Percentiles rank a stretch among this genome's conserved stretches.
phyloP scores from a whole-genome alignment of 345 rosid species.

The Orychophragmus violaceus region DNA sequence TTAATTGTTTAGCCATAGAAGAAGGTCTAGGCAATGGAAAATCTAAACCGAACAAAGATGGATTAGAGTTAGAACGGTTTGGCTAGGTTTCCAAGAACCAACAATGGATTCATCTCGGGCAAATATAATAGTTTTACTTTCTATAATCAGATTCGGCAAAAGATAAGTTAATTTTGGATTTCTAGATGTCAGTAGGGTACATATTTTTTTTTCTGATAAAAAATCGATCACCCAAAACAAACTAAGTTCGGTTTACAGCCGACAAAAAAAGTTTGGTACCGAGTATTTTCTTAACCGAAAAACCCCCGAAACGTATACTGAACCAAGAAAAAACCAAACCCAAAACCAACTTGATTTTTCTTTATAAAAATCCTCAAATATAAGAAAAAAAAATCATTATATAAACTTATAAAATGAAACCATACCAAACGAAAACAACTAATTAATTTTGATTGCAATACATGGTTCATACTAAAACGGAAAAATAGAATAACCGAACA shows the following conservation, averaged over 20 bases:
- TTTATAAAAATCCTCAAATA: not conserved
- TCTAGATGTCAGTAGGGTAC: not conserved
- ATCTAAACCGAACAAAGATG: not conserved
- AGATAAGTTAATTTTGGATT: not conserved
- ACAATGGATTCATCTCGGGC: not conserved
- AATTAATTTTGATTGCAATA: not conserved
- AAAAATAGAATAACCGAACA: slow-evolving; percentile 5
- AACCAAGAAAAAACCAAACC: slow-evolving; percentile 7
- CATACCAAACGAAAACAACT: slow-evolving; percentile 12
- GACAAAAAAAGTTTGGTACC: too few species aligned
- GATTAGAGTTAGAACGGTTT: not conserved
- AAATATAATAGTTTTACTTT: too few species aligned
- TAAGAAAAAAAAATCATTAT: not conserved
- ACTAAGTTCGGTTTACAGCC: not conserved
- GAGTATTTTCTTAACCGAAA: not conserved
- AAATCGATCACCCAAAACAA: not conserved
- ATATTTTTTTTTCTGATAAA: not conserved
- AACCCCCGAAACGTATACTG: not conserved
- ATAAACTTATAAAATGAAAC: not conserved
- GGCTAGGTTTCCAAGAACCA: not conserved
- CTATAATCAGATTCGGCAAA: not conserved
- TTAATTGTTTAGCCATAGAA: not conserved
- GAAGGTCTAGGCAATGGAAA: not conserved
- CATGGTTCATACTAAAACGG: slow-evolving; percentile 3
- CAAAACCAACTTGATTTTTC: not conserved